These are phyloP conservation scores for Didymella pomorum DNA, from an alignment of 2,329 filamentous ascomycete genomes.

Conservation along the genomic window DNA sequence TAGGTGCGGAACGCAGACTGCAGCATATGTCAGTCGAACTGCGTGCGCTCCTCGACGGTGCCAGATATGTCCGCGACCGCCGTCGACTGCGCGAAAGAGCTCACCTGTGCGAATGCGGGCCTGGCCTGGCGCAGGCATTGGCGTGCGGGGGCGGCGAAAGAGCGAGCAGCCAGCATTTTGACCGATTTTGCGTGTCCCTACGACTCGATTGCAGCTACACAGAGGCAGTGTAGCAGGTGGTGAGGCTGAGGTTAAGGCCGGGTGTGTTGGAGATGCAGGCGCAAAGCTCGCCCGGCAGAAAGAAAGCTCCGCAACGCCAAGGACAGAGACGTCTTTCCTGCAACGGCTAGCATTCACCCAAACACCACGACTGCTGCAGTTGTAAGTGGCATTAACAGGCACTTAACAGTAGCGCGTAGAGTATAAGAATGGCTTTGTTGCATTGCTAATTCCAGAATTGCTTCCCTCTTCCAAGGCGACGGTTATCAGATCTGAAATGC, in stretches of 20 bases:
- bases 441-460: not conserved
- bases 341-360: conserved; percentile 14
- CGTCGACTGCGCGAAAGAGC: conserved; percentile 31
- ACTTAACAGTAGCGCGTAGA: not conserved
- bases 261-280: conserved; percentile 31
- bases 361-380: conserved; percentile 1
- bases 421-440: not conserved
- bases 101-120: conserved; percentile 66
- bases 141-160: conserved; percentile 77
- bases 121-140: conserved; percentile 77
- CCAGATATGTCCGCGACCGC: not conserved
- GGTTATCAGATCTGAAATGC: conserved; percentile 16
- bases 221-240: conserved; percentile 40
- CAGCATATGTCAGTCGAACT: conserved; percentile 17
- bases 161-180: conserved; percentile 85
- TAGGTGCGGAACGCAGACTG: conserved; percentile 57
- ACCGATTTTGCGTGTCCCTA: conserved; percentile 37
- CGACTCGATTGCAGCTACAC: conserved; percentile 47
- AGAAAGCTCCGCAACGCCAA: conserved; percentile 37
- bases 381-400: not conserved
- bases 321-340: conserved; percentile 11
- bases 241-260: conserved; percentile 30
- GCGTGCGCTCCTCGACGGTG: conserved; percentile 4
- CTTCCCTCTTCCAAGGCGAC: not conserved
- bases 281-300: conserved; percentile 40